Evolutionary conservation across 345 rosid species (phyloP).

Genomic region (Hirschfeldia incana): DNA sequence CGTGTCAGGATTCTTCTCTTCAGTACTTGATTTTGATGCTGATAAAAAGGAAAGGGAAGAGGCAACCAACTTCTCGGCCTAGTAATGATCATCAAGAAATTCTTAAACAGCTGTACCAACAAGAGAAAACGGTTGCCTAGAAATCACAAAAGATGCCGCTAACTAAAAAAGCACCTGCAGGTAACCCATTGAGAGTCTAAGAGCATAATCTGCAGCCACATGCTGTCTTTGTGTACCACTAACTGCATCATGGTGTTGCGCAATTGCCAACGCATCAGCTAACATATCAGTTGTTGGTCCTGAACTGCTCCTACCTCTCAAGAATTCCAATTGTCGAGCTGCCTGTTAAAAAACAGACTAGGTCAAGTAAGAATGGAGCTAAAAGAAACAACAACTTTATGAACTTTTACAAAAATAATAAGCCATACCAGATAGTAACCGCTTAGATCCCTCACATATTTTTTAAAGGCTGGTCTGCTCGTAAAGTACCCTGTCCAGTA

Average conservation of each 20-base stretch:
- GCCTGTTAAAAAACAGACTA: constrained; percentile 50
- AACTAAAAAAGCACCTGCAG: constrained; percentile 55
- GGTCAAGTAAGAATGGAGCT: constrained; percentile 17
- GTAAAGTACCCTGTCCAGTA: constrained; percentile 98
- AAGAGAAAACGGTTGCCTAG: constrained; percentile 3
- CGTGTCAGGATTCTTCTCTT: constrained; percentile 41
- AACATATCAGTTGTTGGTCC: constrained; percentile 71
- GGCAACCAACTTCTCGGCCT: constrained; percentile 85
- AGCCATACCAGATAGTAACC: constrained; percentile 76
- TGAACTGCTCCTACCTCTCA: constrained; percentile 59
- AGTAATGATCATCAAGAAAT: constrained; percentile 33
- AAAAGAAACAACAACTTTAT: constrained; percentile 3
- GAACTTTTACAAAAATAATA: neutral
- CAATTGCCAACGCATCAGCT: constrained; percentile 87
- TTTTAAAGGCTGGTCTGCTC: constrained; percentile 84
- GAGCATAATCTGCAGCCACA: constrained; percentile 96
- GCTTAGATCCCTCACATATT: constrained; percentile 77
- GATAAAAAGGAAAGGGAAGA: constrained; percentile 72
- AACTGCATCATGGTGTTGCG: constrained; percentile 99
- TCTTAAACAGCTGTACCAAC: constrained; percentile 17
- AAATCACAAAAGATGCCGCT: constrained; percentile 6
- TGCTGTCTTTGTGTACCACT: constrained; percentile 95
- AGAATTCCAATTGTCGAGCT: constrained; percentile 82
- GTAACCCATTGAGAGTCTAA: constrained; percentile 82
- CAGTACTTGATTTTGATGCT: constrained; percentile 48